Evolutionary conservation across 495 filamentous ascomycete species (phyloP).

Genomic region (Hypoxylon crocopeplum): DNA sequence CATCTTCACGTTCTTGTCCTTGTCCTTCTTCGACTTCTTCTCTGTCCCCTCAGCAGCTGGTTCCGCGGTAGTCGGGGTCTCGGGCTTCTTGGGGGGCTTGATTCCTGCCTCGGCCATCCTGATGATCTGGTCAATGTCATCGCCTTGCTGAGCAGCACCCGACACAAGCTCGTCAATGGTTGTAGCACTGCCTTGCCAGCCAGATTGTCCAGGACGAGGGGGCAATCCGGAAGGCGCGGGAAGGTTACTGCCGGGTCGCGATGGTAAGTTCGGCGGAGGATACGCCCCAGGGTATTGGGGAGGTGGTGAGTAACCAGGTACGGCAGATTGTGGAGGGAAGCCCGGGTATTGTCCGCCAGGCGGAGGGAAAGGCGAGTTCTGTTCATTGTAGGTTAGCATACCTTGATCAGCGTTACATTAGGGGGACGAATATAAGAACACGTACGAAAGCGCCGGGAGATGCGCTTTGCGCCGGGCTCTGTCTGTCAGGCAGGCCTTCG

Average conservation of each 20-base stretch:
- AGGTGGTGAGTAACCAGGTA: constrained; percentile 41
- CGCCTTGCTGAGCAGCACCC: constrained; percentile 54
- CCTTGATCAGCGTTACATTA: not conserved
- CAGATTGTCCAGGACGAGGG: constrained; percentile 48
- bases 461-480: constrained; percentile 63
- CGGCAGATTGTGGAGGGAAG: constrained; percentile 38
- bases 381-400: constrained; percentile 7
- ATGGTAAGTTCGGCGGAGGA: constrained; percentile 50
- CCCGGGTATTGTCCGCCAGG: constrained; percentile 46
- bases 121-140: constrained; percentile 64
- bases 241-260: constrained; percentile 48
- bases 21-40: constrained; percentile 75
- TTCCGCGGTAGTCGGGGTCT: constrained; percentile 47
- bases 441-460: constrained; percentile 63
- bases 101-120: constrained; percentile 64
- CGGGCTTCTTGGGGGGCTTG: constrained; percentile 56
- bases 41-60: constrained; percentile 53
- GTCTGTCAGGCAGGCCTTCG: constrained; percentile 56
- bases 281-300: constrained; percentile 48
- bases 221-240: constrained; percentile 43
- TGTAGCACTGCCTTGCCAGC: constrained; percentile 48
- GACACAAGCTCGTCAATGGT: constrained; percentile 71
- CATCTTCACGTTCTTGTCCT: constrained; percentile 72
- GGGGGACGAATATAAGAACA: constrained; percentile 21
- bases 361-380: constrained; percentile 53